These are phyloP conservation scores for Rhodosporidiobolus sp. DNA, from an alignment of 768 basidiomycete genomes.

Conservation along the genomic window DNA sequence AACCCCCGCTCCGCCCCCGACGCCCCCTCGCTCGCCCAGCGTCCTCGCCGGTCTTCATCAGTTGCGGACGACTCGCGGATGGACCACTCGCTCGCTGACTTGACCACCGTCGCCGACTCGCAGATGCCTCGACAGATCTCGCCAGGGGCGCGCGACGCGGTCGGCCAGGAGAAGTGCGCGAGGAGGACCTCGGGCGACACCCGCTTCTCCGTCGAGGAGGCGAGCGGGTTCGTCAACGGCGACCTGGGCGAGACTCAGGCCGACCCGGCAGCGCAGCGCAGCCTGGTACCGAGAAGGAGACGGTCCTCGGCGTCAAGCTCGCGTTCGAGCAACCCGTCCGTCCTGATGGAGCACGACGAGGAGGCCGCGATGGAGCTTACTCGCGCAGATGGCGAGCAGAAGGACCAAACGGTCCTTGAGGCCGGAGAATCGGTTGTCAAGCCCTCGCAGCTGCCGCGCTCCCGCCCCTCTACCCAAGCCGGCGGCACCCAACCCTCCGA, in stretches of 20 bases:
- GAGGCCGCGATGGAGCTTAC: conserved; percentile 23
- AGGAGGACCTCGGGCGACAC: background rate
- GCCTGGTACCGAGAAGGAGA: too few species aligned
- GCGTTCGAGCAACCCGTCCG: too few species aligned
- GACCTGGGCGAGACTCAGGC: too few species aligned
- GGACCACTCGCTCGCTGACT: too few species aligned
- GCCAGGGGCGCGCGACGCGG: background rate
- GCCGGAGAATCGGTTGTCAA: background rate
- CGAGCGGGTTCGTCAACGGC: too few species aligned
- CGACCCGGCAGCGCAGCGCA: too few species aligned
- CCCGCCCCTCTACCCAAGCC: too few species aligned
- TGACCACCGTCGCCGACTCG: conserved; percentile 4
- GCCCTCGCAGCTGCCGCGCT: too few species aligned
- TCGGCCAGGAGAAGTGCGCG: background rate
- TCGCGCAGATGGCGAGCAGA: background rate
- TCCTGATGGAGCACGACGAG: background rate
- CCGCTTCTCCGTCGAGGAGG: background rate
- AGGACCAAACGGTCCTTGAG: background rate
- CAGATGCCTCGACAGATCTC: background rate
- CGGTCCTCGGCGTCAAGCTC: background rate
- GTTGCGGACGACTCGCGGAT: background rate
- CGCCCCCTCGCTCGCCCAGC: too few species aligned
- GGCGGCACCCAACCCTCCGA: conserved; percentile 12
- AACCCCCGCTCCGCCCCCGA: too few species aligned
- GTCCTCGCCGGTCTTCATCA: background rate